phyloP scores from a whole-genome alignment of 257 asterid species.

The Prunella vulgaris region DNA sequence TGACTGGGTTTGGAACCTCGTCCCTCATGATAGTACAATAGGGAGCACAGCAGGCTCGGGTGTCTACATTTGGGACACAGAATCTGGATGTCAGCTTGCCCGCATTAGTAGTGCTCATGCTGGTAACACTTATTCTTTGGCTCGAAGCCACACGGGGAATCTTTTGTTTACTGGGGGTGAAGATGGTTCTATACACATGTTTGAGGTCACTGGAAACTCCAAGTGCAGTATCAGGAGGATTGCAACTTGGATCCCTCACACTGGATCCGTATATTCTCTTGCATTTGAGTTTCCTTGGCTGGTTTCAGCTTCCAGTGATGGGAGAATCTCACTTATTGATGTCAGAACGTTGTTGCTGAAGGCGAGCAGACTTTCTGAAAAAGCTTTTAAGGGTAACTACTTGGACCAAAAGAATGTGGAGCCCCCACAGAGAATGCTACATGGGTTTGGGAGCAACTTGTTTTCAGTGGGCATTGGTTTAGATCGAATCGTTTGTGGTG shows the following conservation, averaged over 20 bases:
- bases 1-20: slow-evolving; percentile 98
- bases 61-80: slow-evolving; percentile 69
- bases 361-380: slow-evolving; percentile 31
- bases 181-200: slow-evolving; percentile 92
- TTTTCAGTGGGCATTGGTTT: slow-evolving; percentile 66
- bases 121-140: slow-evolving; percentile 65
- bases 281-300: slow-evolving; percentile 97
- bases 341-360: slow-evolving; percentile 70
- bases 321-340: slow-evolving; percentile 77
- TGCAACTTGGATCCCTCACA: slow-evolving; percentile 88
- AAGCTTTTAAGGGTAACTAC: slow-evolving; percentile 22
- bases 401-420: slow-evolving; percentile 44
- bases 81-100: slow-evolving; percentile 41
- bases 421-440: slow-evolving; percentile 90
- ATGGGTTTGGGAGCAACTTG: slow-evolving; percentile 71
- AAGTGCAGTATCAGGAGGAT: slow-evolving; percentile 38
- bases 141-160: slow-evolving; percentile 85
- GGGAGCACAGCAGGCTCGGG: slow-evolving; percentile 78
- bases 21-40: slow-evolving; percentile 69
- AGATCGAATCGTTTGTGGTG: slow-evolving; percentile 85
- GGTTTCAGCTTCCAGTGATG: slow-evolving; percentile 87
- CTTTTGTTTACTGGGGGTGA: slow-evolving; percentile 89
- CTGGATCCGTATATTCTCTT: slow-evolving; percentile 76
- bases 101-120: slow-evolving; percentile 40
- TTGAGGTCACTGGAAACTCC: slow-evolving; percentile 43